Evolutionary conservation across 768 basidiomycete species (phyloP), one percentile per base, ranked within the genome.

Genomic region (Pilatotrama ljubarskyi): DNA sequence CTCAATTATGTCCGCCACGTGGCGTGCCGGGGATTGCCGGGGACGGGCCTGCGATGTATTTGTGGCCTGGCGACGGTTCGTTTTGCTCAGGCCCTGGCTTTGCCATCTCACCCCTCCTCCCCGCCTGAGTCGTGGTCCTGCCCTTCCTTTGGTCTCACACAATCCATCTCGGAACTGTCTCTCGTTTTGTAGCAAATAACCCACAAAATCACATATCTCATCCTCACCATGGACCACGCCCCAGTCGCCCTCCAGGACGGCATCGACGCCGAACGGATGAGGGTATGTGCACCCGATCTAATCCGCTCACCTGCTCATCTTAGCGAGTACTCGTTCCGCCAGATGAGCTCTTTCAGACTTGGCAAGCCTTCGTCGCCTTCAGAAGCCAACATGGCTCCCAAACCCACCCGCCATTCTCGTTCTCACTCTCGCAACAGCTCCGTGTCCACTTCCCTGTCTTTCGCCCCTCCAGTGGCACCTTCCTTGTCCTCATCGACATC

Each of bases 341-440:
- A 91, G 89, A 84, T 92, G 69, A 84, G 88, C 63, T 82, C 83
- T 35, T 91, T 91, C 80, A 86, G 80, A 70, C 77, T 91, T 65
- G 88, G 90, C 62, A 72, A 72, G 48, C 62, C 64, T 10, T 61
- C 61, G n/a, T 68, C 64, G 29, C 51, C 70, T 51, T 54, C 67
- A n/a, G 76, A 78, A 66, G 72, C 73, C 71, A 70, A 76, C 69
- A 49, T 50, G 55, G 70, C 78, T 38, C 74, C 76, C 64, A 67
- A 73, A 64, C 66, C 72, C 66, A 56, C 74, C 53, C 78, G 79
- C 49, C 89, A 87, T 74, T 74, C 74, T 63, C 86, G 86, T 68
- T 87, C 87, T 46, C 87, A 86, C 71, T 92, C 90, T 61, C 86
- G 89, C 67, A 89, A 85, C 72, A 72, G 73, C 49, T 77, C 81